A percentile compares a stretch with the other conserved stretches of the same genome.
These are phyloP conservation scores for Aureobasidium sp. DNA, from an alignment of 2,329 filamentous ascomycete species.

Conservation along the genomic window DNA sequence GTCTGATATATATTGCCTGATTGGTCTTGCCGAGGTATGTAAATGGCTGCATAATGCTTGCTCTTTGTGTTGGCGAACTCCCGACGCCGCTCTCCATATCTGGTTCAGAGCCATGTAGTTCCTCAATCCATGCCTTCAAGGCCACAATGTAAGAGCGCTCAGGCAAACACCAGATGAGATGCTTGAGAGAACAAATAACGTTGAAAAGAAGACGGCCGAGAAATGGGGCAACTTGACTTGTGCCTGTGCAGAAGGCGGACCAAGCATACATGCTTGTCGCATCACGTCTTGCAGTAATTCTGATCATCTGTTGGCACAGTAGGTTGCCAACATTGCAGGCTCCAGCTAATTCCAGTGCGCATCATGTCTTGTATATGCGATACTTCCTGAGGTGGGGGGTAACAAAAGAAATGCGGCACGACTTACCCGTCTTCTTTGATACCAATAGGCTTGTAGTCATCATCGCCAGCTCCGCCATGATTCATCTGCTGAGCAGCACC, in stretches of 20 bases:
- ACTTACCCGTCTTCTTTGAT: conserved; percentile 92
- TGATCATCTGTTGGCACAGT: background rate
- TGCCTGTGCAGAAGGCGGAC: background rate
- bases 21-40: conserved; percentile 7
- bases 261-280: background rate
- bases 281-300: background rate
- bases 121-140: background rate
- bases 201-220: background rate
- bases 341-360: background rate
- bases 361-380: conserved; percentile 5
- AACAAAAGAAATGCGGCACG: conserved; percentile 20
- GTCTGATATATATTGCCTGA: conserved; percentile 9
- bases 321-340: background rate
- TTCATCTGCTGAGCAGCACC: conserved; percentile 20
- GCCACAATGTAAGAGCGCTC: background rate
- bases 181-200: background rate
- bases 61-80: background rate
- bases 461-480: conserved; percentile 22
- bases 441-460: conserved; percentile 47
- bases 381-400: conserved; percentile 4
- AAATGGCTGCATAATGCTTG: conserved; percentile 7
- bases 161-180: background rate
- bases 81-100: background rate
- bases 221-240: background rate
- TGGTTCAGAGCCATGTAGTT: background rate